Conservation (phyloP, 1,139 yeast genomes). For the Taphrina wiesneri region DNA sequence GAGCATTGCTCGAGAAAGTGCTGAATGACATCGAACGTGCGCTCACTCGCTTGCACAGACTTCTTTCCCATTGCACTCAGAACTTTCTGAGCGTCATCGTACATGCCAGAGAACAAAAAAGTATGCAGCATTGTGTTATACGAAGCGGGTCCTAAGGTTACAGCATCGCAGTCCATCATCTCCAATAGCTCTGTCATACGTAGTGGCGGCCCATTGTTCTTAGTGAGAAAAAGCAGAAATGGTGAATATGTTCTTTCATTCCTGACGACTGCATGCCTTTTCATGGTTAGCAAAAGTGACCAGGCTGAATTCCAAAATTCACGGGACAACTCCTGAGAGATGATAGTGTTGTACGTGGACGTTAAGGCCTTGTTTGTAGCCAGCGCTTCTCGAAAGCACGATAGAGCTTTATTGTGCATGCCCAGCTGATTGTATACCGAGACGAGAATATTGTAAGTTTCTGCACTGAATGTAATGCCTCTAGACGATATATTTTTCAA, state of each 20-base stretch:
- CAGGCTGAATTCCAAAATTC: background rate
- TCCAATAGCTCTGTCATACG: background rate
- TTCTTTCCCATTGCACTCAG: background rate
- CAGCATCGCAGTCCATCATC: background rate
- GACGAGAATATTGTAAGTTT: background rate
- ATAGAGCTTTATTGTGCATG: background rate
- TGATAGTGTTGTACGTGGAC: slow-evolving; percentile 9
- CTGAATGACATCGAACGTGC: slow-evolving; percentile 1
- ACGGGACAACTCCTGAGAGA: background rate
- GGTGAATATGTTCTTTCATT: slow-evolving; percentile 10
- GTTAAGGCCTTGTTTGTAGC: background rate
- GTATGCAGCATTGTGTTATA: slow-evolving; percentile 4
- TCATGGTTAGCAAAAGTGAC: background rate
- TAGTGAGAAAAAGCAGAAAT: slow-evolving; percentile 2
- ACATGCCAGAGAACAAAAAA: background rate
- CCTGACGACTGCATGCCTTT: background rate
- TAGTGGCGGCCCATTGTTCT: background rate
- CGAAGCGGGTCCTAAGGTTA: background rate
- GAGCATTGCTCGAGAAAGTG: slow-evolving; percentile 7
- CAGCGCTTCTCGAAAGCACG: background rate
- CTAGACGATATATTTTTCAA: background rate
- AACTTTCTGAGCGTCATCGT: background rate
- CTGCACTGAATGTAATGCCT: background rate
- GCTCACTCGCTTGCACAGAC: background rate
- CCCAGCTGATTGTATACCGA: background rate